Evolutionary conservation across 768 basidiomycete species (phyloP), one percentile per base, ranked within the genome.

Genomic region (Tricholoma terreum): DNA sequence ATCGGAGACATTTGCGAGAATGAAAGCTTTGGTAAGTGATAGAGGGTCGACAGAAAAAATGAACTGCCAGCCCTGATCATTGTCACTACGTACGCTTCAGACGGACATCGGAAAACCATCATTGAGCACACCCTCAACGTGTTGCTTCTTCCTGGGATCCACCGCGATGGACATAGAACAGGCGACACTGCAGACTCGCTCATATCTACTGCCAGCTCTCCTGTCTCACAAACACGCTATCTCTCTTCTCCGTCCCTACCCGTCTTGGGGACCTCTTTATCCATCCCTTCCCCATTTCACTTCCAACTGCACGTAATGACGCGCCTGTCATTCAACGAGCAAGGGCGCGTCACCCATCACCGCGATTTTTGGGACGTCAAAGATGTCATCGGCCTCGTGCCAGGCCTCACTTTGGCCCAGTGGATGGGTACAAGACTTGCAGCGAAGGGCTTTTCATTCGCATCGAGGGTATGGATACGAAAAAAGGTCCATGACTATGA

Each of bases 81-180:
- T 31, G 43, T 62, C 35, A 57, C 19, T 27, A 27, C n/a, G n/a
- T 54, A 30, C 57, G 48, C 34, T 40, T 33, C 45, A 92, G 90
- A 91, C 68, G 88, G 89, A 17, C 84, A 87, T 65, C 80, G 82
- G 55, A 86, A 83, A 70, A 81, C 82, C 40, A 85, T 91, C 22
- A 84, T 92, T 46, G 87, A 91, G 66, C 91, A 92, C 68, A 90
- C 87, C 1, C 78, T 92, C 56, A 85, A 93, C 68, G 74, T 92
- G 38, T 76, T 91, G 53, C 73, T 92, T 58, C 79, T 92, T 50
- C 91, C 92, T 1, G 86, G 84, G 57, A 76, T 89, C 67, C 86
- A 89, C 70, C 71, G 75, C 60, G 76, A 80, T 63, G 74, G 74
- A 27, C 72, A 71, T 58, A 61, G 66, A 27, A 59, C 62, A 50